Evolutionary conservation across 1,284 basidiomycete species (phyloP).

Genomic region (Ganoderma meredithae): DNA sequence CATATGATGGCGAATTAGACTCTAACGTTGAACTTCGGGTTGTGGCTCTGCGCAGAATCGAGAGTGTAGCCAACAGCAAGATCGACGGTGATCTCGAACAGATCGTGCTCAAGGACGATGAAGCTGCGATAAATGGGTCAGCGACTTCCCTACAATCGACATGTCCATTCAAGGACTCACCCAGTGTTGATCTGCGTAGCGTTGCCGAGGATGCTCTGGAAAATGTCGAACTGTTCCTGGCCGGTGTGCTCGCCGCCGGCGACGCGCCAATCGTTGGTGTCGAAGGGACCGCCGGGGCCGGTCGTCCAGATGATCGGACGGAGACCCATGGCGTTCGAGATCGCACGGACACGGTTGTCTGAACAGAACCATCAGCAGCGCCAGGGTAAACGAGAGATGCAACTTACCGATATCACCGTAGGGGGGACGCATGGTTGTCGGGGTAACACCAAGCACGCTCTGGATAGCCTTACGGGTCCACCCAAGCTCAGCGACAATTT

Average conservation of each 20-base stretch:
- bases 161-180: constrained; percentile 40
- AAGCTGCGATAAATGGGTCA: constrained; percentile 62
- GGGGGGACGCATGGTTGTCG: constrained; percentile 68
- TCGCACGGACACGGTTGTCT: constrained; percentile 92
- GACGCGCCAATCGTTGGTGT: constrained; percentile 90
- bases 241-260: constrained; percentile 75
- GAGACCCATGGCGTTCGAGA: constrained; percentile 84
- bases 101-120: constrained; percentile 90
- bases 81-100: constrained; percentile 87
- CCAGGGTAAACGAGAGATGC: not conserved
- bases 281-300: constrained; percentile 68
- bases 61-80: constrained; percentile 89
- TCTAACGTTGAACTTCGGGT: constrained; percentile 67
- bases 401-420: constrained; percentile 51
- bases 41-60: constrained; percentile 67
- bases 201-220: constrained; percentile 69
- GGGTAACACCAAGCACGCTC: constrained; percentile 78
- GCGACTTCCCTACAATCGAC: not conserved
- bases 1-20: not conserved
- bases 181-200: constrained; percentile 64
- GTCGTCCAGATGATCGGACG: constrained; percentile 85
- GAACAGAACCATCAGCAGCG: not conserved
- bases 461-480: constrained; percentile 92
- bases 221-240: constrained; percentile 58
- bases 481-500: constrained; percentile 93